Base-by-base conservation (phyloP, 2,329 filamentous ascomycete genomes). In the Coniochaeta ligniaria region DNA sequence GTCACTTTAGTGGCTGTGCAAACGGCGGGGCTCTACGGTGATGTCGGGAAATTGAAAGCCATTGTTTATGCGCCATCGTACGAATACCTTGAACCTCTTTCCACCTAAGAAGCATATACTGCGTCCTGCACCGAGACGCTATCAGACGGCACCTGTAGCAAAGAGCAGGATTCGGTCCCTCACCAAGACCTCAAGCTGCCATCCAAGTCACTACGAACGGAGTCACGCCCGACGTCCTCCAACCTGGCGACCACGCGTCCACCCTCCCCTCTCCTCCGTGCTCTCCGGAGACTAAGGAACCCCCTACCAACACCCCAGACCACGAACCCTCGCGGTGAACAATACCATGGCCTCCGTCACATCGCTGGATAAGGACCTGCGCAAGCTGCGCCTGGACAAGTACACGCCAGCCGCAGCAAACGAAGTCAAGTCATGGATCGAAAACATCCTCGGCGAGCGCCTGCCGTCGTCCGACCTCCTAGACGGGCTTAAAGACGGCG, bases 311-410 rank as follows among this genome's bases (percentile, higher is more conserved):
- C 24, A 17, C 36, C 43, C 28, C 6, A 6, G 43, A 52, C 24
- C 6, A 17, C 7, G 14, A n/a, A n/a, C 6, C 11, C 26, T 17
- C 26, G 3, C 28, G 6, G 16, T 14, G 12, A 36, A 11, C 11
- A 22, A 3, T 14, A 57, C 60, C 64, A 98, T 98, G 94, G 93
- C 94, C 68, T 96, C 94, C 43, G 94, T 98, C 35, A 85, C 91
- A 65, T 96, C 92, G 64, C 81, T 99, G 63, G 95, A 98, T 77
- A 94, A 94, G 75, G 95, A 99, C 80, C 83, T 99, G 86, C 91
- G 91, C 82, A 92, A 88, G 74, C 76, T 98, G 83, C 93, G 95
- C 75, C 82, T 96, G 69, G 91, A 93, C 63, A 91, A 94, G 77
- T 98, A 96, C 77, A 98, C 94, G 1, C 92, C 92, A 24, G 86